Evolutionary conservation across 2,329 filamentous ascomycete genomes (phyloP), one percentile per base, ranked within the genome.

Genomic region (Colletotrichum echinochloae): DNA sequence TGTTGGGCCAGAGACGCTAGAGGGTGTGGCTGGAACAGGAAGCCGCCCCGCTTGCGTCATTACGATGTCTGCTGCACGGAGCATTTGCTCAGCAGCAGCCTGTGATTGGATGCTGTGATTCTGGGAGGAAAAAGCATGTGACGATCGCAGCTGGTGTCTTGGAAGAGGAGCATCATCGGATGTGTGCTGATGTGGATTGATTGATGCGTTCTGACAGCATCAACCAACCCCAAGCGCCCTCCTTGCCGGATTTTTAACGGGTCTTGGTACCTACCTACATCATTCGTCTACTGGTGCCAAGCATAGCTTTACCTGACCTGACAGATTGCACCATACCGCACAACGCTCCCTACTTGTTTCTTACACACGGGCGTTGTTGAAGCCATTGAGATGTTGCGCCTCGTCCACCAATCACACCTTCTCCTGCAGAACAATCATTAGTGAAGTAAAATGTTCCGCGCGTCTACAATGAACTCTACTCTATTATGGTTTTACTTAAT

Each of bases 21-120:
- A 56, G 49, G 30, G 35, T 61, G 67, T 37, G 67, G 55, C 56
- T 70, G 37, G 16, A 55, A 23, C 51, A 57, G 57, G 46, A 37
- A 41, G 68, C 64, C 68, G 64, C 64, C 64, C 64, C 68, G 59
- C 57, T 71, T 71, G 59, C 68, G 65, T 71, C 68, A 71, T 71
- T 48, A 37, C 52, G 37, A 28, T 44, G 48, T 63, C 54, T 62
- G 52, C 44, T 60, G 59, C 48, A 59, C 66, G 64, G 64, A 70
- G 57, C 67, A 60, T 52, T 65, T 54, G 56, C 57, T 61, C 26
- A 67, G 62, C 56, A 39, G 37, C 23, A 48, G 56, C 52, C 44
- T 39, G 16, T 62, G 65, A 71, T 63, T 68, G 65, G 65, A 30
- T 12, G 18, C 18, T 41, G 35, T n/a, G 26, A 14, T 37, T 59